Evolutionary conservation across 1,284 basidiomycete species (phyloP).

Genomic region (Cystobasidium slooffiae): DNA sequence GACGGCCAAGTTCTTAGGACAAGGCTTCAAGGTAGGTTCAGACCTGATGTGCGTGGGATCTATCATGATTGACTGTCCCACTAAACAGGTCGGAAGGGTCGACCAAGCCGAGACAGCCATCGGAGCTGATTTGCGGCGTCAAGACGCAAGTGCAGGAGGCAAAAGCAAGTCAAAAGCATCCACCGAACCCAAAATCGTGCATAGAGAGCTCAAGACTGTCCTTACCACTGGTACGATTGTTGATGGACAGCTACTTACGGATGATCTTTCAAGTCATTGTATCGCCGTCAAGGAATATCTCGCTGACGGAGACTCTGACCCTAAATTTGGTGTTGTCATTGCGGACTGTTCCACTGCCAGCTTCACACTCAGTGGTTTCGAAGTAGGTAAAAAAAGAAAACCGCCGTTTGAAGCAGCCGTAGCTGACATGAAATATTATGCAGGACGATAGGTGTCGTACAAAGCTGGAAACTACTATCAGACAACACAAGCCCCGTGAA

Average conservation of each 20-base stretch:
- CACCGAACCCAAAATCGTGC: slow-evolving; percentile 55
- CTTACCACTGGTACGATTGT: slow-evolving; percentile 97
- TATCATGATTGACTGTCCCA: not conserved
- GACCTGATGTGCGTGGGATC: not conserved
- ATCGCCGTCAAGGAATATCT: slow-evolving; percentile 72
- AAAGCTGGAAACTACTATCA: slow-evolving; percentile 87
- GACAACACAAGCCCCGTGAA: slow-evolving; percentile 92
- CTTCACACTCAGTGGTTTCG: slow-evolving; percentile 87
- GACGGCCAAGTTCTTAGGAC: slow-evolving; percentile 64
- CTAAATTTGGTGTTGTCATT: slow-evolving; percentile 84
- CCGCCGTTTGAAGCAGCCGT: not conserved
- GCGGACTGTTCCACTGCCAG: slow-evolving; percentile 95
- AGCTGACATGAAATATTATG: not conserved
- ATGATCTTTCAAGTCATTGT: slow-evolving; percentile 95
- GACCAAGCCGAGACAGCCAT: slow-evolving; percentile 94
- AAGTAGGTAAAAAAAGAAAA: slow-evolving; percentile 52
- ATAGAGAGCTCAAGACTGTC: slow-evolving; percentile 86
- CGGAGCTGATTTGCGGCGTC: slow-evolving; percentile 65
- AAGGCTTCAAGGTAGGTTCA: slow-evolving; percentile 75
- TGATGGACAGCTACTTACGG: slow-evolving; percentile 82
- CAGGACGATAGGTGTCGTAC: slow-evolving; percentile 88
- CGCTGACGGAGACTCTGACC: slow-evolving; percentile 51
- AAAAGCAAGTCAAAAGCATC: slow-evolving; percentile 46
- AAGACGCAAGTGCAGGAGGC: slow-evolving; percentile 54
- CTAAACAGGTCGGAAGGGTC: slow-evolving; percentile 74